Base-by-base conservation (phyloP, 1,284 basidiomycete genomes). In the Trichosporon sp. region DNA sequence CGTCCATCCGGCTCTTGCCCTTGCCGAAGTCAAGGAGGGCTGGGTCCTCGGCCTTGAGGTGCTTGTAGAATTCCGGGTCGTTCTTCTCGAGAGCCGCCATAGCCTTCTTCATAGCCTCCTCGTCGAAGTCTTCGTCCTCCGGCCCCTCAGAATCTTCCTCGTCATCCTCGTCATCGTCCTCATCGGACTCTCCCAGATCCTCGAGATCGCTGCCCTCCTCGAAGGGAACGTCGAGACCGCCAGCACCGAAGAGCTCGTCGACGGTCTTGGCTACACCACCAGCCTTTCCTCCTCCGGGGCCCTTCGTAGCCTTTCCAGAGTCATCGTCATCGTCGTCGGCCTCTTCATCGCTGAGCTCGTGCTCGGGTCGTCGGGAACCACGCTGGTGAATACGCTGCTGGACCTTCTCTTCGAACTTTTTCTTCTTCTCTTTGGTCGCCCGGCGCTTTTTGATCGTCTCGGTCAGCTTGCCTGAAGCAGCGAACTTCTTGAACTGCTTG, bases 21-120 rank as follows among this genome's bases (percentile, higher is more conserved):
- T 74, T 61, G 61, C 76, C 79, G 76, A 99, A 99, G 2, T 91
- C 84, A 6, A 99, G 84, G 32, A 99, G 82, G 61, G 94, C 92
- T 62, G 85, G 83, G 80, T 99, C 95, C 76, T 99, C 95, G 81
- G 98, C 92, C 82, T 96, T 89, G 7, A 99, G 84, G 76, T 96
- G 99, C 80, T 96, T 94, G 88, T 88, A 99, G 82, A 99, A 99
- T 74, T 97, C 95, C 19, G 95, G 95, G 78, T 99, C 96, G 79
- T 92, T 95, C 80, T 95, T 90, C 13, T 90, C 90, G 40, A 99
- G 85, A 74, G 91, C 89, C 57, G 91, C 89, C n/a, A 99, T 86
- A 62, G 97, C 75, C 78, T 73, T 84, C 81, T 64, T 88, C 90
- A 75, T 91, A 85, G 88, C 90, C 49, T 65, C 74, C 66, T 86